Conservation (phyloP, 2,329 filamentous ascomycete genomes). For the Teratosphaeriaceae sp. region DNA sequence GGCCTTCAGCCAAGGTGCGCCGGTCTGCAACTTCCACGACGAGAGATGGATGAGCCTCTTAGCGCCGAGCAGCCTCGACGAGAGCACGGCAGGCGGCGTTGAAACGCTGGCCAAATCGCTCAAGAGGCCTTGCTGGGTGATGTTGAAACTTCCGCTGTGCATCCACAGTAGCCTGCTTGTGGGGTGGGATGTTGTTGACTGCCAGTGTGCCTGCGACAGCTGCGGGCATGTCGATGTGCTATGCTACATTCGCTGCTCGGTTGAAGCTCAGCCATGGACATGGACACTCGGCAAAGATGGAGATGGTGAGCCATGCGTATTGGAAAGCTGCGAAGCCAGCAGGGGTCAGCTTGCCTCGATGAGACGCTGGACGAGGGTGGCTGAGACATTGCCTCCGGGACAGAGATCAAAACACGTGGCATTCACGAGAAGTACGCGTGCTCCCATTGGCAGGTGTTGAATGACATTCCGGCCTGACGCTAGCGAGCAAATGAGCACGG, state of each 20-base stretch:
- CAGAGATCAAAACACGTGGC: not conserved
- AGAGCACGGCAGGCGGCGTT: not conserved
- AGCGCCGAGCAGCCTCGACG: not conserved
- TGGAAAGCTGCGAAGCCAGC: not conserved
- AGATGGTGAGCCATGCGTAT: not conserved
- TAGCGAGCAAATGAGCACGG: not conserved
- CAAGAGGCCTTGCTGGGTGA: conserved; percentile 12
- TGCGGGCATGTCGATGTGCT: conserved; percentile 16
- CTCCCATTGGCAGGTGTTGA: not conserved
- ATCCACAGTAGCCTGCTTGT: conserved; percentile 14
- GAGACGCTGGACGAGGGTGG: not conserved
- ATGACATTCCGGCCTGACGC: too few species aligned
- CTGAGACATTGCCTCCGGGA: not conserved
- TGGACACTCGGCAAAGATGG: not conserved
- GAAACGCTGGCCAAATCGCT: not conserved
- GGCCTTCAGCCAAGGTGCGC: not conserved
- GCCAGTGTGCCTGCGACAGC: conserved; percentile 15
- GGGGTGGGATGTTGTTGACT: conserved; percentile 12
- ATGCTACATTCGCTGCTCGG: conserved; percentile 14
- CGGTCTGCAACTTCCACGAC: not conserved
- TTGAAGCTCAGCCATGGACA: not conserved
- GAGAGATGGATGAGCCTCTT: not conserved
- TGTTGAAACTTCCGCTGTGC: conserved; percentile 14
- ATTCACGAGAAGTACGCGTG: not conserved
- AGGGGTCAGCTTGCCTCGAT: not conserved